Evolutionary conservation across 139 green algal species (phyloP).

Genomic region (Tetradesmus lagerheimii): DNA sequence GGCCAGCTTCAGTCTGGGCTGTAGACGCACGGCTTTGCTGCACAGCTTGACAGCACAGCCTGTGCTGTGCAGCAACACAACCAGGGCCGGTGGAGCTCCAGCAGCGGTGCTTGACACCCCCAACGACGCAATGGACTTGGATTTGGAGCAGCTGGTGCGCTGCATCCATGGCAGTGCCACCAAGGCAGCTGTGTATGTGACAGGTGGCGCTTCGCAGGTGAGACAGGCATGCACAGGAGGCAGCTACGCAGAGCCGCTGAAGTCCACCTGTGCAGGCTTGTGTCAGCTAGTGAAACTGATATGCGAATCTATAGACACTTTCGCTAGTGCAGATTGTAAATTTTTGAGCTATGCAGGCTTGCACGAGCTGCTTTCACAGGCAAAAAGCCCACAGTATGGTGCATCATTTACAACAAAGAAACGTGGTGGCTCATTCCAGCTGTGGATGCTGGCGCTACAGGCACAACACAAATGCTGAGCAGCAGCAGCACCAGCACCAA

Average conservation of each 20-base stretch:
- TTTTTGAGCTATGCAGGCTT: no score
- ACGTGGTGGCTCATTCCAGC: no score
- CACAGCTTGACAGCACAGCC: background rate
- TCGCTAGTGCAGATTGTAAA: no score
- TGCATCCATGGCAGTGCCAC: conserved; percentile 59
- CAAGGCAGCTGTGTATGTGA: conserved; percentile 66
- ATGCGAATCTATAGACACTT: no score
- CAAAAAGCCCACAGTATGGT: no score
- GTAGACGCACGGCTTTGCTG: background rate
- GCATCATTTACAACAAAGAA: no score
- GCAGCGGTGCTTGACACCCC: background rate
- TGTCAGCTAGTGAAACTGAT: no score
- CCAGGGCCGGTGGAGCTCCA: background rate
- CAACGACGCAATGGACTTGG: conserved; percentile 13
- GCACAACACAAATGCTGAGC: no score
- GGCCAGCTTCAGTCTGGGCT: background rate
- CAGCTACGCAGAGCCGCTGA: background rate
- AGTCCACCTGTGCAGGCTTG: background rate
- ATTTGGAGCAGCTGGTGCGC: conserved; percentile 32
- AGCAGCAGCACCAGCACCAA: no score
- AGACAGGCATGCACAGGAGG: background rate
- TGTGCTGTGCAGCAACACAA: background rate
- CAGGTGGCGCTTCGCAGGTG: conserved; percentile 72
- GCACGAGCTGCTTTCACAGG: no score
- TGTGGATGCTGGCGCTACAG: no score